Base-by-base conservation (phyloP, 441 rosid species). In the Geranium incanum region DNA sequence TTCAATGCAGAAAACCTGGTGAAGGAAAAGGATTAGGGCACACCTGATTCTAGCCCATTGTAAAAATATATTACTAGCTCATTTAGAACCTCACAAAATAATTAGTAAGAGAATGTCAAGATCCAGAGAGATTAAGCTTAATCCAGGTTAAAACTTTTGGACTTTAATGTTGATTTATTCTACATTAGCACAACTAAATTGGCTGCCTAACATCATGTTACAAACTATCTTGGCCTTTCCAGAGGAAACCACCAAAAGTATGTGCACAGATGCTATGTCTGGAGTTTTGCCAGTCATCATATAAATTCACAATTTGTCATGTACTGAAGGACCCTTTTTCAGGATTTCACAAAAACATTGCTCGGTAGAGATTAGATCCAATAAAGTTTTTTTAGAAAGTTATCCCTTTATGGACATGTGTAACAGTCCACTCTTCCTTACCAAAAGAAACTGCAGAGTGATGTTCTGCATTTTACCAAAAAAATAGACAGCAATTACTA, bases 81-180 rank as follows among this genome's bases (percentile, higher is more conserved):
- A 55, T n/a, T n/a, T n/a, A n/a, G 19, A 55, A 55, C 62, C 19
- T 12, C 15, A 50, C 15, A 50, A 15, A n/a, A 55, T 15, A n/a
- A n/a, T 55, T n/a, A n/a, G 16, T 55, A 5, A 59, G 8, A 59
- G 64, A 16, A 19, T 21, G 65, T 59, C 62, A 55, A 55, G 23
- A 55, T 55, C 62, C 62, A 55, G 7, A 16, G 62, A 55, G 5
- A 55, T 55, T 4, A 18, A 55, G 62, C 62, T 55, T 57, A 57
- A 57, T 8, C 62, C 63, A 57, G 57, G 57, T 11, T 50, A 16
- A 50, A 13, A 16, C 57, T 50, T 50, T 16, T 2, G 6, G 57
- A 50, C 57, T 50, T 50, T 57, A 4, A 59, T 59, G 23, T 59
- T 59, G 65, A 59, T 7, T 59, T 23, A 59, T 59, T 59, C 65